Percentiles rank a stretch among this genome's conserved stretches.
These are phyloP conservation scores for Phytophthora fragariaefolia DNA, from an alignment of 352 stramenopile species.

Conservation along the genomic window DNA sequence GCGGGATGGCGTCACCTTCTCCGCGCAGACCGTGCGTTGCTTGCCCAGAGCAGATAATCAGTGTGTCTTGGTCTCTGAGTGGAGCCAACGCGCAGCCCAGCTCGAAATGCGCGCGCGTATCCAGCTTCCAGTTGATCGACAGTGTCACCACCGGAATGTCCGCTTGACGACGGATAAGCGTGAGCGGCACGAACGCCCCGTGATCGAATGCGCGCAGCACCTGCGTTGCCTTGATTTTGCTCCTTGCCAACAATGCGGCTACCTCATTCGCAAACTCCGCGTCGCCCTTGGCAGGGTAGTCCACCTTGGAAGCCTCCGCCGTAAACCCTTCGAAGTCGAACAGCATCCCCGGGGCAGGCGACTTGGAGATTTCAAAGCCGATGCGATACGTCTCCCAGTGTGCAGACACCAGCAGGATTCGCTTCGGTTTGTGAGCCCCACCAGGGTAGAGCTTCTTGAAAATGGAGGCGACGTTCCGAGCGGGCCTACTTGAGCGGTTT, in stretches of 20 bases:
- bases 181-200: slow-evolving; percentile 89
- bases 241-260: slow-evolving; percentile 51
- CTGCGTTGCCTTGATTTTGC: slow-evolving; percentile 62
- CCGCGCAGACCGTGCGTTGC: slow-evolving; percentile 42
- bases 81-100: slow-evolving; percentile 68
- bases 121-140: slow-evolving; percentile 71
- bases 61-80: slow-evolving; percentile 74
- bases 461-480: slow-evolving; percentile 49
- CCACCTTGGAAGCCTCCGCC: slow-evolving; percentile 77
- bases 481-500: slow-evolving; percentile 40
- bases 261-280: slow-evolving; percentile 73
- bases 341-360: slow-evolving; percentile 63
- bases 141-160: slow-evolving; percentile 89
- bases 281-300: slow-evolving; percentile 77
- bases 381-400: slow-evolving; percentile 80
- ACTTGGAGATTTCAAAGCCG: slow-evolving; percentile 64
- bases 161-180: slow-evolving; percentile 80
- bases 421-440: slow-evolving; percentile 45
- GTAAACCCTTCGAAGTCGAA: slow-evolving; percentile 93
- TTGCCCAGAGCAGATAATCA: slow-evolving; percentile 87
- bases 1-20: slow-evolving; percentile 15
- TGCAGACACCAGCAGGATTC: slow-evolving; percentile 85
- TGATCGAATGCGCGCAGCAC: slow-evolving; percentile 86
- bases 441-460: slow-evolving; percentile 59
- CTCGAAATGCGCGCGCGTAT: slow-evolving; percentile 61